A percentile compares a stretch with the other conserved stretches of the same genome.
phyloP scores from a whole-genome alignment of 2,329 filamentous ascomycete species.

The Aspergillus pseudotamarii region DNA sequence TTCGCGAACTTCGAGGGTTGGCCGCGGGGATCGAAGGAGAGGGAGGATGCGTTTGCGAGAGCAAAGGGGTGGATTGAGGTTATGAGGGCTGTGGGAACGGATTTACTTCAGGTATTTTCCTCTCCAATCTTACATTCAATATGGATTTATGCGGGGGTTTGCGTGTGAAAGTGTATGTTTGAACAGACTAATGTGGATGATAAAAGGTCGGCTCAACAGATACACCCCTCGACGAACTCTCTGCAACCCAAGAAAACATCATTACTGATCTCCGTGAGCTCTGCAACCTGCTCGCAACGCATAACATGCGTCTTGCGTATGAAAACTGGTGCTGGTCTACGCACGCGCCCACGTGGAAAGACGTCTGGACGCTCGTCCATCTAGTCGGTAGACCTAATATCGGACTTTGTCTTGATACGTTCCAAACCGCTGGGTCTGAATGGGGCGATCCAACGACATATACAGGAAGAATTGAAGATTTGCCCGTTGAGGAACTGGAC shows the following conservation, averaged over 20 bases:
- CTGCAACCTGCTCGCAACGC: constrained; percentile 61
- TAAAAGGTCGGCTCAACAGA: constrained; percentile 65
- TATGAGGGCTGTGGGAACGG: constrained; percentile 70
- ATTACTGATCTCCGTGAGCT: constrained; percentile 66
- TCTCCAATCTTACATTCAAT: not conserved
- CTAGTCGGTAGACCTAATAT: constrained; percentile 66
- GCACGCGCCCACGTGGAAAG: constrained; percentile 67
- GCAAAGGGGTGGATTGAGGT: constrained; percentile 70
- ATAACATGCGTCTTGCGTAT: constrained; percentile 67
- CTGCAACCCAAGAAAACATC: constrained; percentile 53
- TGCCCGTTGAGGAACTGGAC: constrained; percentile 51
- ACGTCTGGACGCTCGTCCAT: constrained; percentile 69
- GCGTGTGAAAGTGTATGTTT: not conserved
- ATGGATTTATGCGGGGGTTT: not conserved
- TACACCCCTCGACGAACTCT: constrained; percentile 57
- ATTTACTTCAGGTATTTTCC: constrained; percentile 65
- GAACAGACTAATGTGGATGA: not conserved
- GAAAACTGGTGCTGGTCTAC: constrained; percentile 86
- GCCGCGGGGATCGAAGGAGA: constrained; percentile 59
- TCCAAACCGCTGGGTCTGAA: constrained; percentile 73
- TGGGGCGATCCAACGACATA: constrained; percentile 71
- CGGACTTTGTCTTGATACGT: constrained; percentile 76
- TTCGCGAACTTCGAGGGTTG: constrained; percentile 80
- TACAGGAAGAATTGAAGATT: constrained; percentile 60
- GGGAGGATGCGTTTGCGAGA: constrained; percentile 64